Conservation (phyloP, 2,329 filamentous ascomycete genomes). For the Penicillium oxalicum region DNA sequence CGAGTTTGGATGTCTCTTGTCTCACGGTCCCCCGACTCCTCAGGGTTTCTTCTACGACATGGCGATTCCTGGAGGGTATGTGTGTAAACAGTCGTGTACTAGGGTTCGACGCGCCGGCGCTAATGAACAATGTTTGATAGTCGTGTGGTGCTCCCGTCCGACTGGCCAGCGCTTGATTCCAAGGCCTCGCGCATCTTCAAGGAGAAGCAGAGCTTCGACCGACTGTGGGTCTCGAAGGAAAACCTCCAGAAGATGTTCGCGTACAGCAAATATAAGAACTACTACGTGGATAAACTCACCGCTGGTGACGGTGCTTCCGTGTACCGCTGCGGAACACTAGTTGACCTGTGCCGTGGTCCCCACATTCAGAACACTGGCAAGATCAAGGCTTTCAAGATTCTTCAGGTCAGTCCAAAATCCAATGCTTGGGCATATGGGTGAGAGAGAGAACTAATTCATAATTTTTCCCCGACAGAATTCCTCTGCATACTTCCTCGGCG, state of each 20-base stretch:
- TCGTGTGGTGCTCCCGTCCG: slow-evolving; percentile 62
- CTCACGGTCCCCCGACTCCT: slow-evolving; percentile 35
- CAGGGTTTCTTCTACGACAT: slow-evolving; percentile 98
- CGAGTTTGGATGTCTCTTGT: slow-evolving; percentile 57
- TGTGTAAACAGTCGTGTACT: slow-evolving; percentile 16
- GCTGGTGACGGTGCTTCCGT: slow-evolving; percentile 90
- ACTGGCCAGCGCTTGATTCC: slow-evolving; percentile 79
- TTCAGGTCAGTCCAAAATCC: slow-evolving; percentile 53
- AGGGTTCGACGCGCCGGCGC: background rate
- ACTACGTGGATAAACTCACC: slow-evolving; percentile 93
- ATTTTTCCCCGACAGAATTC: slow-evolving; percentile 47
- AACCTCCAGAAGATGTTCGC: slow-evolving; percentile 93
- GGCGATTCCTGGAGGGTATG: slow-evolving; percentile 64
- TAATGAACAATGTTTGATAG: slow-evolving; percentile 30
- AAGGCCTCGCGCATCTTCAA: slow-evolving; percentile 81
- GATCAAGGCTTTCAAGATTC: slow-evolving; percentile 90
- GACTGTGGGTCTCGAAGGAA: slow-evolving; percentile 81
- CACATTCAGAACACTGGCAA: slow-evolving; percentile 90
- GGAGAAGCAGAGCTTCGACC: slow-evolving; percentile 93
- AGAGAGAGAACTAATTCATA: background rate
- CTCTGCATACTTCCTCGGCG: slow-evolving; percentile 86
- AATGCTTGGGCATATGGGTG: background rate
- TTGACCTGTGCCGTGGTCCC: slow-evolving; percentile 91
- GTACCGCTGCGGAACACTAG: slow-evolving; percentile 86
- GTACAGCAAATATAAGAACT: slow-evolving; percentile 97